A percentile compares a stretch with the other conserved stretches of the same genome.
These are phyloP conservation scores for Vitis hybrid DNA, from an alignment of 177 flowering plant species.

Conservation along the genomic window DNA sequence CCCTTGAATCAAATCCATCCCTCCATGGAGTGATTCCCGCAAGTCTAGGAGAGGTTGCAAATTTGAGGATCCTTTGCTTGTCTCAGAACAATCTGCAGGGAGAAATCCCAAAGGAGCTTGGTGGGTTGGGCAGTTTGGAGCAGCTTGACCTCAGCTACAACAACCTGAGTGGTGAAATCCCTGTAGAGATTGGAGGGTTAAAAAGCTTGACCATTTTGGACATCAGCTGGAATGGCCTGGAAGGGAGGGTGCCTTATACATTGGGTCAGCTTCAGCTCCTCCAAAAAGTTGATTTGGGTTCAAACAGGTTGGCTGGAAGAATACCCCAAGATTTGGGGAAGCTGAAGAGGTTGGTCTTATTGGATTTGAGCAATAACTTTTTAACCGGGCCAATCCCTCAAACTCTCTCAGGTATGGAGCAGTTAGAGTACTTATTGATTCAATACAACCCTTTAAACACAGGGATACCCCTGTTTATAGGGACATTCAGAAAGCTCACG, in stretches of 20 bases:
- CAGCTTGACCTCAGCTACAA: conserved; percentile 57
- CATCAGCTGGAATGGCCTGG: conserved; percentile 36
- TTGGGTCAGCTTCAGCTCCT: conserved; percentile 37
- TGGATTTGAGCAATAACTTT: conserved; percentile 47
- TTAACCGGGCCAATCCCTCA: conserved; percentile 52
- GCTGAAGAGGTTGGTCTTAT: conserved; percentile 34
- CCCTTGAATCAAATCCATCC: conserved; percentile 45
- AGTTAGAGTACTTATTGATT: conserved; percentile 39
- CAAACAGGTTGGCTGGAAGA: conserved; percentile 33
- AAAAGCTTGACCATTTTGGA: conserved; percentile 43
- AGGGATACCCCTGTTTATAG: conserved; percentile 32
- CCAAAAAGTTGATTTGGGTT: conserved; percentile 48
- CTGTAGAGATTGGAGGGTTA: conserved; percentile 41
- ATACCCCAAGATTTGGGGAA: conserved; percentile 41
- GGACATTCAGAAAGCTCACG: conserved; percentile 29
- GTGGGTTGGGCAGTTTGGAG: conserved; percentile 30
- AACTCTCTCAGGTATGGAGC: conserved; percentile 34
- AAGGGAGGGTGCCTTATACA: conserved; percentile 35
- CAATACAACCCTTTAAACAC: conserved; percentile 47
- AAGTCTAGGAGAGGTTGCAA: conserved; percentile 21
- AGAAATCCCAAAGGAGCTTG: conserved; percentile 35
- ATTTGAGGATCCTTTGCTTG: conserved; percentile 36
- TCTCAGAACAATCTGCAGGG: conserved; percentile 52
- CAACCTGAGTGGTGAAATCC: conserved; percentile 43
- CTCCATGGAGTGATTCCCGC: conserved; percentile 41